Conservation (phyloP, 1,139 yeast genomes). For the Candida mesenterica region DNA sequence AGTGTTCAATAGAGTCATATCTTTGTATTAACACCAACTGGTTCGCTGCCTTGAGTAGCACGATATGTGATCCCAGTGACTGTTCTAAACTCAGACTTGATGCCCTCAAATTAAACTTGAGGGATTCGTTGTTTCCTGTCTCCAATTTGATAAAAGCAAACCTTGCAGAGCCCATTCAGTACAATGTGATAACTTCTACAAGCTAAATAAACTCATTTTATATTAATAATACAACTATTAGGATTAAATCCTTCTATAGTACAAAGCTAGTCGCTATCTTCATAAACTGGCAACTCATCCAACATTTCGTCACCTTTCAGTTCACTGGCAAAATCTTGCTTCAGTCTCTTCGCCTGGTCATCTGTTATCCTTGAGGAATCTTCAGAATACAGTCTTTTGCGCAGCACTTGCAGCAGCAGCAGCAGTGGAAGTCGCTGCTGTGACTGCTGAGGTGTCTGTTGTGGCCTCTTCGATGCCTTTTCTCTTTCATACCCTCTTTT, state of each 20-base stretch:
- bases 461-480: slow-evolving; percentile 15
- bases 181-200: too few relatives aligned
- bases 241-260: too few relatives aligned
- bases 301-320: slow-evolving; percentile 18
- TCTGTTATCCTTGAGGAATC: not conserved
- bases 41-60: too few relatives aligned
- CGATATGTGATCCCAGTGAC: too few relatives aligned
- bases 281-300: slow-evolving; percentile 42
- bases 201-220: too few relatives aligned
- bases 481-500: slow-evolving; percentile 32
- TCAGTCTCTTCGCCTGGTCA: slow-evolving; percentile 3
- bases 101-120: too few relatives aligned
- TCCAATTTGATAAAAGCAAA: too few relatives aligned
- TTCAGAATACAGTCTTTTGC: slow-evolving; percentile 8
- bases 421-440: slow-evolving; percentile 1
- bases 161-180: too few relatives aligned
- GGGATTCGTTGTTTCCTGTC: too few relatives aligned
- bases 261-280: slow-evolving; percentile 39
- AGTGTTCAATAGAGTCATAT: too few relatives aligned
- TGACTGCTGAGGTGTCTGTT: not conserved
- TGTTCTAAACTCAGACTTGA: too few relatives aligned
- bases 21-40: too few relatives aligned
- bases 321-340: slow-evolving; percentile 3
- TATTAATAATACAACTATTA: not conserved
- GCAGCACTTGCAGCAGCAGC: not conserved